phyloP scores from a whole-genome alignment of 1,284 basidiomycete genomes.

The Volvariella surrecta region DNA sequence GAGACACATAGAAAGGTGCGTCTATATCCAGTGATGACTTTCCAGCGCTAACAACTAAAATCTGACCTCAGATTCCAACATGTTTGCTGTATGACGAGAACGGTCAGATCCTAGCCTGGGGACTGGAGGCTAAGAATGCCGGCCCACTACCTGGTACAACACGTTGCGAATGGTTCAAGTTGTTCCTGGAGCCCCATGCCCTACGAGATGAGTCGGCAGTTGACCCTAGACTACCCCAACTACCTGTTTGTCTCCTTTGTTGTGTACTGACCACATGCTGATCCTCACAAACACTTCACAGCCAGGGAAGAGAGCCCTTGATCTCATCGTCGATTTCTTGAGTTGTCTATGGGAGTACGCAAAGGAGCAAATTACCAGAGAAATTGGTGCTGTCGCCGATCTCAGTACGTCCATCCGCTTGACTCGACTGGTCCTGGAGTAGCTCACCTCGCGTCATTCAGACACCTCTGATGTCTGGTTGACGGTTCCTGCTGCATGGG shows the following conservation, averaged over 20 bases:
- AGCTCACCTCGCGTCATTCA: too few species aligned
- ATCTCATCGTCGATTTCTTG: conserved; percentile 74
- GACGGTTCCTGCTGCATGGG: conserved; percentile 82
- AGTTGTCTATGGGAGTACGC: conserved; percentile 77
- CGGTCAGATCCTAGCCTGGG: conserved; percentile 69
- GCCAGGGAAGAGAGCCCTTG: conserved; percentile 65
- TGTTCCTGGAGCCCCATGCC: conserved; percentile 71
- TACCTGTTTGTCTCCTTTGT: conserved; percentile 47
- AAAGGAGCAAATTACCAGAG: conserved; percentile 73
- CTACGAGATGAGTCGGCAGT: conserved; percentile 58
- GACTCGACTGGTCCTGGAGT: too few species aligned
- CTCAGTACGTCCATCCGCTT: conserved; percentile 41
- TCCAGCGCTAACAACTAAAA: not conserved
- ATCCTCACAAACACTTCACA: conserved; percentile 18
- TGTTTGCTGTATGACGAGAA: conserved; percentile 67
- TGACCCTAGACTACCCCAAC: conserved; percentile 67
- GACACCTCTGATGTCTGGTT: conserved; percentile 74
- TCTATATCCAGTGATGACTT: not conserved
- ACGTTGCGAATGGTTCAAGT: conserved; percentile 75
- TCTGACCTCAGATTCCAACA: conserved; percentile 46
- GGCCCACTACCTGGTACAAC: conserved; percentile 55
- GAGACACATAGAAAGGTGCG: conserved; percentile 68
- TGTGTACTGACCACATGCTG: not conserved
- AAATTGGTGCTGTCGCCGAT: conserved; percentile 76
- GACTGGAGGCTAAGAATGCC: conserved; percentile 72